Percentiles rank a stretch among this genome's conserved stretches.
These are phyloP conservation scores for Helianthus tuberosus DNA, from an alignment of 129 eudicot species.

Conservation along the genomic window DNA sequence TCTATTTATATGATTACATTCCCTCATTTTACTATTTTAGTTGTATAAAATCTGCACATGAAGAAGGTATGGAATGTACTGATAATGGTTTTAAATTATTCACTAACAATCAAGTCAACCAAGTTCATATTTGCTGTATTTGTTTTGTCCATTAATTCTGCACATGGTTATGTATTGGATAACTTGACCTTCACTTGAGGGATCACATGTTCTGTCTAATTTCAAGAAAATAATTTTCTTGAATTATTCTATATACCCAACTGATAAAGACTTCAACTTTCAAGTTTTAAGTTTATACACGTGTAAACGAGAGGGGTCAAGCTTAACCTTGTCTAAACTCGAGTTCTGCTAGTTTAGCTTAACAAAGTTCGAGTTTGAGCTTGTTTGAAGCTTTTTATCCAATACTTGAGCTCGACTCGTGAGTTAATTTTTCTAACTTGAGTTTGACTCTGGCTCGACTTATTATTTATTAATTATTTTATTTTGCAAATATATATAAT, in stretches of 20 bases:
- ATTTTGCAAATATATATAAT: too few relatives aligned
- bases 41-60: conserved; percentile 45
- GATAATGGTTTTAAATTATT: conserved; percentile 13
- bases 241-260: conserved; percentile 18
- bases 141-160: conserved; percentile 39
- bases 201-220: conserved; percentile 41
- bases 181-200: conserved; percentile 41
- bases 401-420: too few relatives aligned
- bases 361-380: too few relatives aligned
- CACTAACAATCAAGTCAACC: conserved; percentile 39
- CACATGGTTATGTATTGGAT: conserved; percentile 49
- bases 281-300: not conserved
- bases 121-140: conserved; percentile 43
- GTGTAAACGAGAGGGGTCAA: too few relatives aligned
- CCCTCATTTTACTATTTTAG: not conserved
- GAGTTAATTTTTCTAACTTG: too few relatives aligned
- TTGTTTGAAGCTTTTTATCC: too few relatives aligned
- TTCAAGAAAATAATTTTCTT: conserved; percentile 26
- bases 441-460: too few relatives aligned
- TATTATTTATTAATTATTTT: too few relatives aligned
- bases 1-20: conserved; percentile 23
- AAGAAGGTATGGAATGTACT: conserved; percentile 28
- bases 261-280: conserved; percentile 21
- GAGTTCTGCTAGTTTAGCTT: too few relatives aligned
- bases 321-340: too few relatives aligned